A percentile compares a stretch with the other conserved stretches of the same genome.
These are phyloP conservation scores for Mortierella sp. DNA, from an alignment of 371 early-diverging fungal species.

Conservation along the genomic window DNA sequence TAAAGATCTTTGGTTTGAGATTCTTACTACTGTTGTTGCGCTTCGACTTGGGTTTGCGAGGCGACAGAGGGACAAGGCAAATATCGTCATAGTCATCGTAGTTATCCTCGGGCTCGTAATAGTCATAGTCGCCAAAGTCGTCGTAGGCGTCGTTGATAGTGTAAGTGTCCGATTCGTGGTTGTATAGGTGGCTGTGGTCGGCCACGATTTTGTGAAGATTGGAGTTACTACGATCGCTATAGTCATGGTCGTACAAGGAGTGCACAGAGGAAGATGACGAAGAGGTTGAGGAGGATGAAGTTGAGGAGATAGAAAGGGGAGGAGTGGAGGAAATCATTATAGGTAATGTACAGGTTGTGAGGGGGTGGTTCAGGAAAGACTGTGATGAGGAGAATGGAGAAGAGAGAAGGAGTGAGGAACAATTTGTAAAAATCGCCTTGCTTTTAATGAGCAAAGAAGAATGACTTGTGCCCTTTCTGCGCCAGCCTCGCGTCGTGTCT, in stretches of 20 bases:
- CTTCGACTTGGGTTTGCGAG: slow-evolving; percentile 8
- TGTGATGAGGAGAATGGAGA: background rate
- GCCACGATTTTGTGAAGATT: background rate
- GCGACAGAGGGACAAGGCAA: slow-evolving; percentile 2
- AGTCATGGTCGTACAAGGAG: background rate
- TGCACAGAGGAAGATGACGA: background rate
- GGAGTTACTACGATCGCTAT: background rate
- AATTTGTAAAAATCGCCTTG: background rate
- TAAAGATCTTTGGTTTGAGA: background rate
- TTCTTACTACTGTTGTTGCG: background rate
- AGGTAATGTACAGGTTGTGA: background rate
- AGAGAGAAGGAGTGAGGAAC: background rate
- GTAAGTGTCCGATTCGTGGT: background rate
- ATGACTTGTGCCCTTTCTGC: background rate
- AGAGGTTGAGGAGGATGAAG: background rate
- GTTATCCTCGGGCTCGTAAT: background rate
- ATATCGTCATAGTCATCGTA: slow-evolving; percentile 19
- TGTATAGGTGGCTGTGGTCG: background rate
- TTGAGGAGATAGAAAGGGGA: background rate
- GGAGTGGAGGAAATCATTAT: background rate
- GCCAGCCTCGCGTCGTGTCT: background rate
- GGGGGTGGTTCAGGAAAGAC: background rate
- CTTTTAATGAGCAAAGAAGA: background rate
- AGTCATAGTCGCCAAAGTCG: background rate
- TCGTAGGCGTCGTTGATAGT: background rate